A percentile compares a stretch with the other conserved stretches of the same genome.
Evolutionary conservation across 768 basidiomycete genomes (phyloP).

Genomic region (Leucocoprinus leucothites): DNA sequence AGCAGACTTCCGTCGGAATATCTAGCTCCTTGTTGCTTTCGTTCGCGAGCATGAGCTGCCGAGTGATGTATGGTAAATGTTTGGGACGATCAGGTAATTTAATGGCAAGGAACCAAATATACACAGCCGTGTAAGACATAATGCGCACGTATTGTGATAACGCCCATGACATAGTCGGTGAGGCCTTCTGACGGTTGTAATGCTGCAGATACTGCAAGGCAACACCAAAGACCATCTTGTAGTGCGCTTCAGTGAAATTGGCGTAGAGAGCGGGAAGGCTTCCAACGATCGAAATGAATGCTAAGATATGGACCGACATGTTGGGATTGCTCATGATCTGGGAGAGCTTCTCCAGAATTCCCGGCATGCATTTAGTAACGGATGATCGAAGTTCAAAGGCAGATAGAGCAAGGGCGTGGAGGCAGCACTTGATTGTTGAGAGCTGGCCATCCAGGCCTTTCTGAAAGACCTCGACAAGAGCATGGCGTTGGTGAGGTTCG

Average conservation of each 20-base stretch:
- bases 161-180: constrained; percentile 73
- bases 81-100: constrained; percentile 76
- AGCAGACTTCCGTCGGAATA: constrained; percentile 92
- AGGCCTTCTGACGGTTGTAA: constrained; percentile 65
- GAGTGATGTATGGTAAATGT: constrained; percentile 82
- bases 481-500: constrained; percentile 59
- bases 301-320: constrained; percentile 95
- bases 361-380: constrained; percentile 73
- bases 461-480: constrained; percentile 72
- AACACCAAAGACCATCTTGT: constrained; percentile 91
- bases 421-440: constrained; percentile 80
- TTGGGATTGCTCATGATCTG: constrained; percentile 93
- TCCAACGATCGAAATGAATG: constrained; percentile 84
- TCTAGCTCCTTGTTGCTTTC: constrained; percentile 72
- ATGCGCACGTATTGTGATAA: constrained; percentile 89
- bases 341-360: constrained; percentile 82
- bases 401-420: constrained; percentile 85
- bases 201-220: constrained; percentile 91
- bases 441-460: constrained; percentile 67
- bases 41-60: constrained; percentile 84
- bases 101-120: constrained; percentile 91
- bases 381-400: constrained; percentile 85
- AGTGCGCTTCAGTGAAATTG: constrained; percentile 90
- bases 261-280: constrained; percentile 76
- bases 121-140: constrained; percentile 87